Evolutionary conservation across 441 rosid genomes (phyloP).

Genomic region (Macaranga tanarius): DNA sequence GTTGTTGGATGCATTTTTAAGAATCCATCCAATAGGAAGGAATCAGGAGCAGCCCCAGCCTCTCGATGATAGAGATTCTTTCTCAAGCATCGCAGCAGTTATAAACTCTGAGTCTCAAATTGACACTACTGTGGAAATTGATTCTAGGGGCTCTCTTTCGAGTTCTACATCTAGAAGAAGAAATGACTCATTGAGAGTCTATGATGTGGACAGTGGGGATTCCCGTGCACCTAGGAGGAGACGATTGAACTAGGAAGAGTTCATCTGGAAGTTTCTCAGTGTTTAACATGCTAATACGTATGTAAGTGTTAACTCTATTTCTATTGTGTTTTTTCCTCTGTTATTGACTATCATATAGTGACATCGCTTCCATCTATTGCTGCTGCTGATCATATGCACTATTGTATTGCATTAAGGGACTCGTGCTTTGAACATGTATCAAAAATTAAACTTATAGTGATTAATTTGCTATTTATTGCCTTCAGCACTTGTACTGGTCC

Average conservation of each 20-base stretch:
- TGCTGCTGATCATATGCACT: conserved; percentile 10
- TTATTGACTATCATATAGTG: conserved; percentile 16
- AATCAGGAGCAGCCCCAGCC: conserved; percentile 71
- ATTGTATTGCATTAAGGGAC: conserved; percentile 15
- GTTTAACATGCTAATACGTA: conserved; percentile 10
- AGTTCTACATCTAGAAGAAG: conserved; percentile 80
- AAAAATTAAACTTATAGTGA: conserved; percentile 22
- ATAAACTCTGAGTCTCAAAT: conserved; percentile 76
- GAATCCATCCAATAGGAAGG: conserved; percentile 48
- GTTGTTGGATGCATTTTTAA: conserved; percentile 48
- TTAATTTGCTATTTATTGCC: background rate
- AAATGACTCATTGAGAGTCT: conserved; percentile 60
- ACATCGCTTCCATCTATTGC: conserved; percentile 14
- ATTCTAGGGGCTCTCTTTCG: conserved; percentile 74
- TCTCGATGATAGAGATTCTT: conserved; percentile 82
- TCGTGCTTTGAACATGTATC: conserved; percentile 9
- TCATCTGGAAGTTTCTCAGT: conserved; percentile 11
- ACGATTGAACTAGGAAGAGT: conserved; percentile 44
- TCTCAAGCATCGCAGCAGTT: conserved; percentile 80
- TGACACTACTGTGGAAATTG: conserved; percentile 78
- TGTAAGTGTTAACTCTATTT: conserved; percentile 26
- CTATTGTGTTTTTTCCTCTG: conserved; percentile 17
- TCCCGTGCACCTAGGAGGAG: conserved; percentile 80
- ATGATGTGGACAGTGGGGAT: conserved; percentile 77
- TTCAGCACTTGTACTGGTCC: background rate